Percentiles rank a stretch among this genome's conserved stretches.
Conservation (phyloP, 345 rosid species). For the Trapa bicornis region DNA sequence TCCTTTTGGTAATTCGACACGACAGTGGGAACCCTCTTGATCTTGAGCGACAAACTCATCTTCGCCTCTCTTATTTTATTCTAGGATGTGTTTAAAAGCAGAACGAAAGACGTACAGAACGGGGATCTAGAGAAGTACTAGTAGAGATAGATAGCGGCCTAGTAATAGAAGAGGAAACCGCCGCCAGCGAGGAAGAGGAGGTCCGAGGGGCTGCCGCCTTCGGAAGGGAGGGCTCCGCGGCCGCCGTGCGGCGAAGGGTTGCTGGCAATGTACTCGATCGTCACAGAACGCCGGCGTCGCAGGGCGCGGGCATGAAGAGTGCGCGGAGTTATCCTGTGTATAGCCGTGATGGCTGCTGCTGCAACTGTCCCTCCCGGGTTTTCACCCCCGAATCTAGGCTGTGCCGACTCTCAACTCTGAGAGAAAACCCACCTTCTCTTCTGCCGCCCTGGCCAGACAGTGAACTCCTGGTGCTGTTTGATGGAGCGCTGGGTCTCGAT, state of each 20-base stretch:
- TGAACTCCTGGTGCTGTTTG: too few relatives aligned
- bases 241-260: conserved; percentile 99
- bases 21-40: conserved; percentile 82
- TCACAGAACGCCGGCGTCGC: conserved; percentile 66
- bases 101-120: neutral
- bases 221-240: conserved; percentile 99
- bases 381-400: too few relatives aligned
- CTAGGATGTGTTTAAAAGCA: too few relatives aligned
- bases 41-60: conserved; percentile 48
- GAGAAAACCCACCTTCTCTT: too few relatives aligned
- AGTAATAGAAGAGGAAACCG: conserved; percentile 20
- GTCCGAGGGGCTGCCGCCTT: conserved; percentile 99
- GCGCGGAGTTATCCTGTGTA: conserved; percentile 47
- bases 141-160: neutral
- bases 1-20: conserved; percentile 81
- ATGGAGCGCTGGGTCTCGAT: too few relatives aligned
- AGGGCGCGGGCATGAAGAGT: conserved; percentile 65
- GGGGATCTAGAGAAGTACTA: neutral
- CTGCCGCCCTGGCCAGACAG: too few relatives aligned
- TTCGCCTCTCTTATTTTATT: neutral
- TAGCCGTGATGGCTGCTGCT: neutral
- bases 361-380: too few relatives aligned
- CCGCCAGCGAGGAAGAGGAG: conserved; percentile 99
- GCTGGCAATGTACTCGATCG: conserved; percentile 35
- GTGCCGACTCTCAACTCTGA: too few relatives aligned